Percentiles rank a stretch among this genome's conserved stretches.
These are phyloP conservation scores for Rhododendron henanense DNA, from an alignment of 148 eudicot genomes.

Conservation along the genomic window DNA sequence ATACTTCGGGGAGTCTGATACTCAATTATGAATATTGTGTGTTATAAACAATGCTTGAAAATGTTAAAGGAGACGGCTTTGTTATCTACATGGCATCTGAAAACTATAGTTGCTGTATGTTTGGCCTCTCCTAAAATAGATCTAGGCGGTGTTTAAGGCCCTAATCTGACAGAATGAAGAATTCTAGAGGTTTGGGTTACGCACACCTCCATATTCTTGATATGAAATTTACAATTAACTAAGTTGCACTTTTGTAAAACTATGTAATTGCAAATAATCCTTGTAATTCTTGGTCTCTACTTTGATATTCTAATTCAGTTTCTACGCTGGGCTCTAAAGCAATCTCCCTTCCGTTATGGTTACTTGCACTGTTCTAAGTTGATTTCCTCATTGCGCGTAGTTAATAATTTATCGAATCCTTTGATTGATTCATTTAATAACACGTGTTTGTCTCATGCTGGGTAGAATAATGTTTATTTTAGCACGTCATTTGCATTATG, in stretches of 20 bases:
- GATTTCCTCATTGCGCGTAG: not conserved
- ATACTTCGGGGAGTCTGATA: not conserved
- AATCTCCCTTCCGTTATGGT: not conserved
- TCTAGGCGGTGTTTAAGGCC: conserved; percentile 36
- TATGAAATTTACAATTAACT: not conserved
- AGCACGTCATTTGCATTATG: not conserved
- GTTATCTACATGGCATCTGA: conserved; percentile 5
- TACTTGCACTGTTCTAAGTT: not conserved
- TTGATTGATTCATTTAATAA: not conserved
- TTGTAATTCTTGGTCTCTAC: not conserved
- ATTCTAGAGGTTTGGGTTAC: conserved; percentile 31
- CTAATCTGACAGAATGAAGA: conserved; percentile 6
- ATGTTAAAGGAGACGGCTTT: conserved; percentile 15
- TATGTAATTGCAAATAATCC: not conserved
- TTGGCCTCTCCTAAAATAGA: conserved; percentile 31
- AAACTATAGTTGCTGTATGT: conserved; percentile 17
- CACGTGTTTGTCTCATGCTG: not conserved
- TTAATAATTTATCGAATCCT: not conserved
- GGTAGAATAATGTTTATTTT: not conserved
- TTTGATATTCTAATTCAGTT: not conserved
- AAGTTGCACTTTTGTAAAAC: not conserved
- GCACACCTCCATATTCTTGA: conserved; percentile 30
- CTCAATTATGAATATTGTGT: not conserved
- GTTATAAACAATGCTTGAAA: not conserved
- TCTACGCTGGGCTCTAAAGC: not conserved